phyloP scores from a whole-genome alignment of 306 rosid species.

The Chamaecrista fasciculata region DNA sequence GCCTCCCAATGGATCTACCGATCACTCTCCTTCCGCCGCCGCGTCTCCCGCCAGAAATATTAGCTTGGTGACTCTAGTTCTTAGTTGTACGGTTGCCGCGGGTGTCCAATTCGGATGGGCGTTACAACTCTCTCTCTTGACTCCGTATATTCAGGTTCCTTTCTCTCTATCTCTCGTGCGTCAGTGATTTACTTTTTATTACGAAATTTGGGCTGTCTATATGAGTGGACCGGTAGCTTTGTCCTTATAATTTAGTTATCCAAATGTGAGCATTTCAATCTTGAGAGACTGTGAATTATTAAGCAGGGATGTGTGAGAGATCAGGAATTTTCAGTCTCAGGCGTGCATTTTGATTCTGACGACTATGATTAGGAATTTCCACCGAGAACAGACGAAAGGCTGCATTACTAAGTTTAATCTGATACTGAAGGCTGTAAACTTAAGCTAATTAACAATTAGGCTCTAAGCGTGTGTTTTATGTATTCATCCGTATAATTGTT shows the following conservation, averaged over 20 bases:
- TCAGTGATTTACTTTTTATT: not conserved
- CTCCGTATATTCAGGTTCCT: conserved; percentile 88
- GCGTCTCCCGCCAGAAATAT: conserved; percentile 28
- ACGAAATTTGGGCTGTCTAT: not conserved
- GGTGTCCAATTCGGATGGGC: conserved; percentile 99
- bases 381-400: not conserved
- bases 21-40: conserved; percentile 10
- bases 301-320: not conserved
- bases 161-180: not conserved
- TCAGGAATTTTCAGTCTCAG: not conserved
- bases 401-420: not conserved
- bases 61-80: conserved; percentile 54
- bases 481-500: not conserved
- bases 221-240: not conserved
- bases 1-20: conserved; percentile 30
- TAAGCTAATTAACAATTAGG: not conserved
- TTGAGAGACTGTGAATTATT: not conserved
- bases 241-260: not conserved
- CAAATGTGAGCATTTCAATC: not conserved
- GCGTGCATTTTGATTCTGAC: not conserved
- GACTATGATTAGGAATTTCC: not conserved
- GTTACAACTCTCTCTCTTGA: conserved; percentile 88
- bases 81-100: conserved; percentile 93
- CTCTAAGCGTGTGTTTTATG: conserved; percentile 4
- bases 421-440: not conserved